Evolutionary conservation across 768 basidiomycete genomes (phyloP), one percentile per base, ranked within the genome.

Genomic region (Russula ochroleuca): DNA sequence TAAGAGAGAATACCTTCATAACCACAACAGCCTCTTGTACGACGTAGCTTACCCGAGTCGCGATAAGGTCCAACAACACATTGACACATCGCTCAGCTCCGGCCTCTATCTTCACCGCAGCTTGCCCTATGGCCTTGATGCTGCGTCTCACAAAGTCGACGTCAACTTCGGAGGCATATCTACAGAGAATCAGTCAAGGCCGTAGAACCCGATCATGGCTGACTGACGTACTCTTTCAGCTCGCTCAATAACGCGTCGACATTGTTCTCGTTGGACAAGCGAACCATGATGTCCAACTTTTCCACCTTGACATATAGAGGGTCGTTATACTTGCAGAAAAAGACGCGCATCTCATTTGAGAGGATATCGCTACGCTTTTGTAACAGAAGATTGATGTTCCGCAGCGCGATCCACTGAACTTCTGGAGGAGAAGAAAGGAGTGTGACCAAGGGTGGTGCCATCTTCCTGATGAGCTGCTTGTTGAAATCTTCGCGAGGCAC

Each of bases 291-390:
- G 69, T 98, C 97, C 68, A 99, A 77, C 75, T 99, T 98, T 75
- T 98, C 97, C 57, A 98, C 85, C 75, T 99, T 99, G 73, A 98
- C 95, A 71, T 98, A 99, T n/a, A 96, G 78, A 6, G 96, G 96
- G 72, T 99, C 96, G 71, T 98, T 98, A 77, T 99, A 98, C 75
- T 99, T 99, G 85, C 96, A 98, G 80, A 98, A 99, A 75, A 99
- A 99, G 21, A 99, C 97, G 50, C 95, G 84, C 92, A 99, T 95
- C 75, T 99, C 96, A 75, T 91, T 97, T 8, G 88, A 84, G 10
- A 99, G 83, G 63, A 97, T 81, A 66, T 94, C 94, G 2, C 92
- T 77, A 5, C 93, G 87, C 72, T 96, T 96, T 75, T 99, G 96
- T 2, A 99, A 84, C 31, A 99, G 81, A 33, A 99, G 84, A 71